These are phyloP conservation scores for Hydnum rufescens DNA, from an alignment of 768 basidiomycete species.

Conservation along the genomic window DNA sequence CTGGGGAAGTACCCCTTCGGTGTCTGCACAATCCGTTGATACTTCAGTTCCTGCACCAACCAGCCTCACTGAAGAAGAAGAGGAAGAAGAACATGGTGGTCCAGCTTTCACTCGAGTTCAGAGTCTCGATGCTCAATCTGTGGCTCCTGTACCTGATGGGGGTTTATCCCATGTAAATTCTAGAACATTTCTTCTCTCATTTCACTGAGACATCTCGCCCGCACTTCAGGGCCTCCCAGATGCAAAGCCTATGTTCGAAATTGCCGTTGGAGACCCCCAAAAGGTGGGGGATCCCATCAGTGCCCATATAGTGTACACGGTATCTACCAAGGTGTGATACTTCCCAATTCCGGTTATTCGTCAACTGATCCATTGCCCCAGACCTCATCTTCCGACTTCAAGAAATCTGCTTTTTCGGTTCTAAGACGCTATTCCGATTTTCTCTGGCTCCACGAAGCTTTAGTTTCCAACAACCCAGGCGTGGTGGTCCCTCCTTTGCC, in stretches of 20 bases:
- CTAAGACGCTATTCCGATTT: slow-evolving; percentile 96
- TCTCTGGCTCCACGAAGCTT: slow-evolving; percentile 82
- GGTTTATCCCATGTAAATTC: background rate
- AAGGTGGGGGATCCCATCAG: slow-evolving; percentile 92
- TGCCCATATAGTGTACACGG: slow-evolving; percentile 90
- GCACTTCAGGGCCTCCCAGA: background rate
- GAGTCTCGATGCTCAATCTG: background rate
- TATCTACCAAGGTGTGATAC: slow-evolving; percentile 54
- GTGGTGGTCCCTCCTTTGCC: slow-evolving; percentile 94
- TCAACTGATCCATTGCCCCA: slow-evolving; percentile 15
- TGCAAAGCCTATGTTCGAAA: slow-evolving; percentile 42
- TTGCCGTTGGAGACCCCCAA: slow-evolving; percentile 92
- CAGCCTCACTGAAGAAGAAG: no score
- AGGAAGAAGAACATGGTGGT: no score
- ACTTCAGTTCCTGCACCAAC: no score
- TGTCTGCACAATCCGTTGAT: no score
- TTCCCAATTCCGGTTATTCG: slow-evolving; percentile 2
- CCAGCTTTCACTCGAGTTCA: no score
- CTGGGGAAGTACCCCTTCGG: slow-evolving; percentile 8
- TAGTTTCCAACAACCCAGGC: slow-evolving; percentile 82
- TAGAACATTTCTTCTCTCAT: background rate
- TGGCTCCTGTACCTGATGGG: background rate
- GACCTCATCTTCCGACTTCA: slow-evolving; percentile 73
- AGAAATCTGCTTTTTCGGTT: slow-evolving; percentile 75
- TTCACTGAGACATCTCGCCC: background rate